Percentiles rank a stretch among this genome's conserved stretches.
phyloP scores from a whole-genome alignment of 2,329 filamentous ascomycete species.

The Curvularia eragrostidis region DNA sequence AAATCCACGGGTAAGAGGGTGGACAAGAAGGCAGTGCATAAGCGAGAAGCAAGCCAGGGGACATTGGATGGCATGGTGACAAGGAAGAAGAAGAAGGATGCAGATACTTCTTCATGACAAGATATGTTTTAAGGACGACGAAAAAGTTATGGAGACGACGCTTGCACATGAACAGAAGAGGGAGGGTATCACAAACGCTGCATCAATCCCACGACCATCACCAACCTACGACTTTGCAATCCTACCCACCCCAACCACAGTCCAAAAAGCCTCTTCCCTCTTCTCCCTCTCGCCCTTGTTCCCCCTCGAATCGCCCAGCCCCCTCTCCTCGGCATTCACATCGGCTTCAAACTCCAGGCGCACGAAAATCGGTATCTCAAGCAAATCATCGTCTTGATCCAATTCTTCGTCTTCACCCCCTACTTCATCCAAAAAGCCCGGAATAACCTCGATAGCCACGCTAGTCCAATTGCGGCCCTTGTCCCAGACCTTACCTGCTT shows the following conservation, averaged over 20 bases:
- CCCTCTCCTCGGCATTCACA: slow-evolving; percentile 61
- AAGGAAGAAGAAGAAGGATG: slow-evolving; percentile 40
- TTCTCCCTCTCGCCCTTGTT: slow-evolving; percentile 72
- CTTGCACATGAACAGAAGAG: background rate
- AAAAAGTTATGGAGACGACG: background rate
- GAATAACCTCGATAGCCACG: slow-evolving; percentile 88
- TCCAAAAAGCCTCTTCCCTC: slow-evolving; percentile 94
- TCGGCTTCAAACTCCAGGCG: slow-evolving; percentile 88
- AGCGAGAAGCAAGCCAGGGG: slow-evolving; percentile 63
- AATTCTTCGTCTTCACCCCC: slow-evolving; percentile 30
- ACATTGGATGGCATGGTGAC: slow-evolving; percentile 46
- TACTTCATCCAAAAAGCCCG: slow-evolving; percentile 52
- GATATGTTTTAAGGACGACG: slow-evolving; percentile 14
- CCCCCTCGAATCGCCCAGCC: slow-evolving; percentile 47
- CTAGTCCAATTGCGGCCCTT: slow-evolving; percentile 92
- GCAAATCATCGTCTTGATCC: slow-evolving; percentile 65
- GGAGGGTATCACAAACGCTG: slow-evolving; percentile 13
- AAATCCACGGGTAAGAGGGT: slow-evolving; percentile 59
- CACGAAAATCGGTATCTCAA: slow-evolving; percentile 96
- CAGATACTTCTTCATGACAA: slow-evolving; percentile 24
- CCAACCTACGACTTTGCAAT: slow-evolving; percentile 59
- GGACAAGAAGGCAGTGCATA: slow-evolving; percentile 66
- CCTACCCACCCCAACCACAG: slow-evolving; percentile 84
- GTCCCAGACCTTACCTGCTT: slow-evolving; percentile 97
- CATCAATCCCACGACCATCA: slow-evolving; percentile 48